These are phyloP conservation scores for Dryas drummondii DNA, from an alignment of 306 rosid species.

Conservation along the genomic window DNA sequence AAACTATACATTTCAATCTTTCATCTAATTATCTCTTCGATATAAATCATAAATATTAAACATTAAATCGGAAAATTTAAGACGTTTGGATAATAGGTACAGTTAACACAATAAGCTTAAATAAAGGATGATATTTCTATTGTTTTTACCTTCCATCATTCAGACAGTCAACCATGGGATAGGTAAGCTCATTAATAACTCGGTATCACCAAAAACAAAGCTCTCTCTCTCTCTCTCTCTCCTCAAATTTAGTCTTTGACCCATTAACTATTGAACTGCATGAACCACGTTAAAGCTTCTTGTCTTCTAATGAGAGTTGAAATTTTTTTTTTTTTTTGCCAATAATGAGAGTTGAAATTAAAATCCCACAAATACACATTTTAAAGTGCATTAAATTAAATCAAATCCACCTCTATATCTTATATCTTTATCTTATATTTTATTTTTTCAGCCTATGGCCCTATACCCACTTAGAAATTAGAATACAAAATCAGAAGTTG, in stretches of 20 bases:
- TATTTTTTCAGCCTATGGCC: constrained; percentile 16
- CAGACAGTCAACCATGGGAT: not conserved
- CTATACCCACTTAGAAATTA: not conserved
- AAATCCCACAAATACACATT: not conserved
- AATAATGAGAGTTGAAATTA: not conserved
- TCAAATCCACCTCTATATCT: not conserved
- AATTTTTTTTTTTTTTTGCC: too few relatives aligned
- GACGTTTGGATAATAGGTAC: too few relatives aligned
- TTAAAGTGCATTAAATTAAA: constrained; percentile 9
- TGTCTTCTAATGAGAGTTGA: not conserved
- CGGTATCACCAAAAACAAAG: not conserved
- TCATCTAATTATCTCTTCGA: too few relatives aligned
- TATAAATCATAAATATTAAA: too few relatives aligned
- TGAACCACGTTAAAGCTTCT: constrained; percentile 31
- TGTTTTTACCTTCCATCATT: not conserved
- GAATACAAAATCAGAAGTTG: constrained; percentile 46
- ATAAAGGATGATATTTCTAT: too few relatives aligned
- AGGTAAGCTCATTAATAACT: constrained; percentile 6
- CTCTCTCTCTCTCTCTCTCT: constrained; percentile 26
- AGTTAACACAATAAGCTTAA: too few relatives aligned
- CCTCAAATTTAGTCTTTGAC: constrained; percentile 28
- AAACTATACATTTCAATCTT: too few relatives aligned
- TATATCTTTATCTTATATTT: too few relatives aligned
- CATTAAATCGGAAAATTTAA: too few relatives aligned
- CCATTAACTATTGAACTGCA: constrained; percentile 28